Evolutionary conservation across 2,329 filamentous ascomycete species (phyloP).

Genomic region (Purpureocillium takamizusanense): DNA sequence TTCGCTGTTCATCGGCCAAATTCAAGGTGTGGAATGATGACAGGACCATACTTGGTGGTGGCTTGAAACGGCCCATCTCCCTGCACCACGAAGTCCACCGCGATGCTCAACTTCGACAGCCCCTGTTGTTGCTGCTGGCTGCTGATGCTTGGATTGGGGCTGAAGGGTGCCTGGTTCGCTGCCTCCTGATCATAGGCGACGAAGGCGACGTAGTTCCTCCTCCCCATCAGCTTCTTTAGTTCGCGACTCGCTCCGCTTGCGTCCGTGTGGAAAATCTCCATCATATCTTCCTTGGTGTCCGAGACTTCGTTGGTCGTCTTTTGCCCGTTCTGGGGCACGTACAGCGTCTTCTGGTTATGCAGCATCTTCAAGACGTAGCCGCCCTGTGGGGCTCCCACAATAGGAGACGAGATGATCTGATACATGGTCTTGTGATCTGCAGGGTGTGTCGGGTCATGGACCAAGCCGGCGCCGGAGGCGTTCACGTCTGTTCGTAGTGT

Average conservation of each 20-base stretch:
- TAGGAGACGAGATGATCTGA: conserved; percentile 86
- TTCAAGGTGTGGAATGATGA: conserved; percentile 83
- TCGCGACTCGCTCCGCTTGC: conserved; percentile 77
- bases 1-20: conserved; percentile 42
- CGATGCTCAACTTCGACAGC: conserved; percentile 67
- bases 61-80: conserved; percentile 72
- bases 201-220: conserved; percentile 85
- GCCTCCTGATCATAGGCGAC: conserved; percentile 90
- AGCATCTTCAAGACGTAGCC: conserved; percentile 86
- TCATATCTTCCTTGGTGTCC: conserved; percentile 99
- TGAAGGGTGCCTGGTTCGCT: conserved; percentile 34
- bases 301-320: conserved; percentile 63
- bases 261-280: conserved; percentile 97
- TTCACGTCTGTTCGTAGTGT: conserved; percentile 59
- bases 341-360: conserved; percentile 90
- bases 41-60: conserved; percentile 93
- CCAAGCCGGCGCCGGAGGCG: conserved; percentile 80
- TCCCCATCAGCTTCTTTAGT: conserved; percentile 84
- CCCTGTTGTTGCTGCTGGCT: conserved; percentile 30
- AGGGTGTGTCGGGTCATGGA: conserved; percentile 88
- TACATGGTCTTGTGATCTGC: conserved; percentile 99
- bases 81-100: conserved; percentile 95
- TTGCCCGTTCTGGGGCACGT: conserved; percentile 81
- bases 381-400: conserved; percentile 81
- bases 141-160: conserved; percentile 24